Conservation (phyloP, 345 rosid genomes). For the Clausena lansium region DNA sequence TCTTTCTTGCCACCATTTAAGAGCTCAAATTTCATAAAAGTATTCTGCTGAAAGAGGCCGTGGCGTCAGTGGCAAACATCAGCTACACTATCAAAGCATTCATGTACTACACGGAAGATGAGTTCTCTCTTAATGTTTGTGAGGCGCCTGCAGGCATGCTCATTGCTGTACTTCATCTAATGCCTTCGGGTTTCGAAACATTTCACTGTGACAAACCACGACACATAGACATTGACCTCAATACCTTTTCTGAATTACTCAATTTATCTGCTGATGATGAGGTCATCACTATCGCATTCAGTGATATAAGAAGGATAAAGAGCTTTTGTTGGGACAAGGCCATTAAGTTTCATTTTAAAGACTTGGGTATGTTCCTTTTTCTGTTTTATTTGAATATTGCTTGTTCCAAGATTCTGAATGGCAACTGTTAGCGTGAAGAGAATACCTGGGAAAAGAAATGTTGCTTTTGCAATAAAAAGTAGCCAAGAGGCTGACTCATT, state of each 20-base stretch:
- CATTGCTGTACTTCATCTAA: background rate
- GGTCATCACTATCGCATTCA: background rate
- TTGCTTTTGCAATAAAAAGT: background rate
- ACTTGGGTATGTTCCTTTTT: background rate
- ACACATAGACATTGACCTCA: background rate
- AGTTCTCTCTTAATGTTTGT: background rate
- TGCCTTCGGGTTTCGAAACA: background rate
- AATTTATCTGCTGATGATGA: background rate
- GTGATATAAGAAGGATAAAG: background rate
- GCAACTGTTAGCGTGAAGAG: background rate
- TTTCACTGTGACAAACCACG: background rate
- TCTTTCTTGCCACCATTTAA: background rate
- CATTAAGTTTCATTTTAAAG: background rate
- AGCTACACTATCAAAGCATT: background rate
- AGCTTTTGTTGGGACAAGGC: background rate
- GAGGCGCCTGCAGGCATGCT: background rate
- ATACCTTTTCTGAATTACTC: background rate
- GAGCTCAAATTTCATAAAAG: background rate
- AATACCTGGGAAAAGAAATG: background rate
- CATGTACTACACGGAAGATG: background rate
- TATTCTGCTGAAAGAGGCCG: background rate
- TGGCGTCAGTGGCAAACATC: background rate
- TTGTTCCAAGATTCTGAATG: background rate
- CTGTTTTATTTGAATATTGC: background rate
- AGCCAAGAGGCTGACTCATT: background rate